phyloP scores from a whole-genome alignment of 2,329 filamentous ascomycete species.

The Neopestalotiopsis sp. region DNA sequence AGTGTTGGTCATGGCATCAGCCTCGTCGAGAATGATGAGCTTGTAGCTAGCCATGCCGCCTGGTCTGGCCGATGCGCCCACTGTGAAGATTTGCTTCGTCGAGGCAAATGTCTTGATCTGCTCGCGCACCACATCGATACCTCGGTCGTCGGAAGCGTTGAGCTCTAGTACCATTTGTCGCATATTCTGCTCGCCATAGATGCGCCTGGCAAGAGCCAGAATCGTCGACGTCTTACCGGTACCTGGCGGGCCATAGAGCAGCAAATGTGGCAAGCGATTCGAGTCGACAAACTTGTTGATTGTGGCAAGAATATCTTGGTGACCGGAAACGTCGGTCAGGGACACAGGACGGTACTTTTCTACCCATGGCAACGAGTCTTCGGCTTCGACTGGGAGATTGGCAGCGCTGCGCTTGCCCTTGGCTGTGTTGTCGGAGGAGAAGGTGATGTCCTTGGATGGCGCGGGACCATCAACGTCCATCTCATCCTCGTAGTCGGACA shows the following conservation, averaged over 20 bases:
- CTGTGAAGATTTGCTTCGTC: conserved; percentile 92
- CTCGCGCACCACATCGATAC: conserved; percentile 96
- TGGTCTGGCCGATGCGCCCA: conserved; percentile 55
- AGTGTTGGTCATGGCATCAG: conserved; percentile 99
- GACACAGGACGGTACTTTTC: conserved; percentile 95
- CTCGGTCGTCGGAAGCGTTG: conserved; percentile 95
- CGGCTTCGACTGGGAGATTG: conserved; percentile 90
- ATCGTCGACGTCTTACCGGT: conserved; percentile 98
- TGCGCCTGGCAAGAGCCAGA: conserved; percentile 87
- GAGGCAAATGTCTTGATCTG: conserved; percentile 99
- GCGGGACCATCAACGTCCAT: conserved; percentile 64
- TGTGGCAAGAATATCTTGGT: conserved; percentile 95
- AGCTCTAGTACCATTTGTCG: conserved; percentile 98
- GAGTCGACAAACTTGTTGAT: conserved; percentile 98
- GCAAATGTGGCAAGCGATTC: conserved; percentile 91
- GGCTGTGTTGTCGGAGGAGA: conserved; percentile 74
- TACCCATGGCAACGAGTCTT: conserved; percentile 95
- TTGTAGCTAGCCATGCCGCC: conserved; percentile 78
- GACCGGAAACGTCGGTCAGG: conserved; percentile 90
- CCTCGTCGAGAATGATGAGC: conserved; percentile 96
- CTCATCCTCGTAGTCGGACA: conserved; percentile 66
- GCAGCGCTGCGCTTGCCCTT: conserved; percentile 94
- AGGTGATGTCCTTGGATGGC: conserved; percentile 58
- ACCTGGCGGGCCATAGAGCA: conserved; percentile 94
- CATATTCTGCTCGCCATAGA: conserved; percentile 92